Percentiles rank a stretch among this genome's conserved stretches.
These are phyloP conservation scores for Hawksworthiomyces lignivorus DNA, from an alignment of 2,329 filamentous ascomycete species.

Conservation along the genomic window DNA sequence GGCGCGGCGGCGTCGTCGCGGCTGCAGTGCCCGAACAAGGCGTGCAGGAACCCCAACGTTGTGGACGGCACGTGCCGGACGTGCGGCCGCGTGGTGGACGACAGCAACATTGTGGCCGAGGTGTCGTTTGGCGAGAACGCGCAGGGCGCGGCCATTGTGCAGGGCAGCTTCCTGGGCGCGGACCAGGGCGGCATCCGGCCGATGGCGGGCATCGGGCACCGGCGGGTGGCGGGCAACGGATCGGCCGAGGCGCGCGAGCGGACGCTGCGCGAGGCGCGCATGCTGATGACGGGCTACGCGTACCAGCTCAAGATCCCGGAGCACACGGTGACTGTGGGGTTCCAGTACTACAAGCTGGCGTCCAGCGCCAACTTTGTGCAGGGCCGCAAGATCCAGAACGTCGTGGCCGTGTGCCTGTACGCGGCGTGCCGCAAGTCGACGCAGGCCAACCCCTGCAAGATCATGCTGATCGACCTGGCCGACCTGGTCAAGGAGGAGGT, in stretches of 20 bases:
- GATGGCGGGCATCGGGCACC: conserved; percentile 51
- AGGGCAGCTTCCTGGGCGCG: conserved; percentile 80
- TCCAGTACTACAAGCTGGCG: conserved; percentile 70
- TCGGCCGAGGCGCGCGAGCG: conserved; percentile 51
- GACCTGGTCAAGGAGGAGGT: conserved; percentile 80
- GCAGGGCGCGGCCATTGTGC: conserved; percentile 78
- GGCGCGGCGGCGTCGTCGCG: conserved; percentile 20
- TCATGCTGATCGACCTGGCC: conserved; percentile 93
- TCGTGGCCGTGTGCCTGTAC: conserved; percentile 87
- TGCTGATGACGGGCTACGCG: conserved; percentile 55
- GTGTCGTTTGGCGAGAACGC: conserved; percentile 85
- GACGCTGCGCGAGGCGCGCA: conserved; percentile 49
- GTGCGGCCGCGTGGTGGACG: conserved; percentile 77
- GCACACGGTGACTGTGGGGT: conserved; percentile 55
- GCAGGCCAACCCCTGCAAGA: conserved; percentile 55
- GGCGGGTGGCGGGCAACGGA: conserved; percentile 45
- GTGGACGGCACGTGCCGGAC: conserved; percentile 66
- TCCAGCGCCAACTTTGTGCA: conserved; percentile 72
- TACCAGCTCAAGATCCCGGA: conserved; percentile 53
- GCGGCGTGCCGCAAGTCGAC: conserved; percentile 71
- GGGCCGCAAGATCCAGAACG: conserved; percentile 75
- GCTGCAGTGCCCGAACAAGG: conserved; percentile 49
- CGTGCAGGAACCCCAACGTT: conserved; percentile 53
- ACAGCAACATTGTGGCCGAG: conserved; percentile 86
- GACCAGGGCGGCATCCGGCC: conserved; percentile 74